Evolutionary conservation across 352 stramenopile species (phyloP), one percentile per base, ranked within the genome.

Genomic region (Phytophthora nicotianae): DNA sequence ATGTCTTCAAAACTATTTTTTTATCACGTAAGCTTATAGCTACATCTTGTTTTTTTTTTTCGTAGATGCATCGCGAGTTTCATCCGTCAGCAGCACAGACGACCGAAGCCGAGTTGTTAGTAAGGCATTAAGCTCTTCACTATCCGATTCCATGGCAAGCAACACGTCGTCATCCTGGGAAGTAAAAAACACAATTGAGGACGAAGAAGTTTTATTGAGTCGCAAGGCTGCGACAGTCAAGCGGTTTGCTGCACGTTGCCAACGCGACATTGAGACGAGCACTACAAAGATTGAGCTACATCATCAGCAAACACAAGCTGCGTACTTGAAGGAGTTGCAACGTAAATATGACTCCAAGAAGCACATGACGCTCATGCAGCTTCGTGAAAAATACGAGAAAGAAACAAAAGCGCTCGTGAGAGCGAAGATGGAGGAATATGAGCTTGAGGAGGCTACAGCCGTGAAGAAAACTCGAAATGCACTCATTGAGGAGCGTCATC

Each of bases 321-420:
- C 49, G 9, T 81, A 83, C 26, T 45, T 90, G 35, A 71, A 79
- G 47, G 78, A 90, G 19, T 61, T 90, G 26, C 72, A 81, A 55
- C 79, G 77, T 41, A 85, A 86, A 56, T 90, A 81, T 33, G 74
- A 86, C 38, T 88, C 79, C 6, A 87, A 83, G 52, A 85, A 87
- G 50, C 74, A 81, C 26, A 67, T 88, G 68, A 54, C 68, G 24
- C 47, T 90, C 3, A 61, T 88, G 38, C 42, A 52, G 9, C 38
- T 89, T 24, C 76, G 74, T 38, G 80, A 87, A 19, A 62, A 67
- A n/a, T 79, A 72, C 47, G 79, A 90, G 40, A 66, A 56, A 17
- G 75, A 90, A 29, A 86, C 79, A 2, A 83, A 86, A 32, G 42
- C 70, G 2, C 55, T 75, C 5, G 72, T 90, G 11, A 54, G 67